Conservation (phyloP, 768 basidiomycete genomes). For the Galerina sulciceps region DNA sequence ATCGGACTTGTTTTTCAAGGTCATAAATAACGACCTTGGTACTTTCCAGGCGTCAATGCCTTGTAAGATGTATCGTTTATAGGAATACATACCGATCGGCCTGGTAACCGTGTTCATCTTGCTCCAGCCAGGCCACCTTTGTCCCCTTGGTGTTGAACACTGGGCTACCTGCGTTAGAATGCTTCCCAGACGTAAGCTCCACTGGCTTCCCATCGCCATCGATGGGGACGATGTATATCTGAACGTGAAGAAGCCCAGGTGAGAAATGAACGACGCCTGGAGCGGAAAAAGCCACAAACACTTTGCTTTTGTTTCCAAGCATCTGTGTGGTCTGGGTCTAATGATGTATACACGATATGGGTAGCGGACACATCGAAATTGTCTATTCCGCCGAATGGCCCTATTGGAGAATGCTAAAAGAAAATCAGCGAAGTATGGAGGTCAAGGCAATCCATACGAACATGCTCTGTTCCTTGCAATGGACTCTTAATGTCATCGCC, state of each 20-base stretch:
- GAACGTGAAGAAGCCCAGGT: background rate
- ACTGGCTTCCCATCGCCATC: conserved; percentile 49
- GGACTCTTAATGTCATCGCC: conserved; percentile 59
- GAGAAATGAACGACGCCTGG: background rate
- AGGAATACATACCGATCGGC: conserved; percentile 66
- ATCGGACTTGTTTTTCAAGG: conserved; percentile 63
- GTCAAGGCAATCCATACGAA: conserved; percentile 33
- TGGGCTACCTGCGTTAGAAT: conserved; percentile 83
- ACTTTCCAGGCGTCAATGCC: conserved; percentile 36
- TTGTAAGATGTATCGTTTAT: background rate
- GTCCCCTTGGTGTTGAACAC: conserved; percentile 68
- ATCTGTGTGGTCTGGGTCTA: conserved; percentile 77
- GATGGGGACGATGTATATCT: conserved; percentile 77
- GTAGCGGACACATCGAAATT: conserved; percentile 76
- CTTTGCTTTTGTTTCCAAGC: conserved; percentile 92
- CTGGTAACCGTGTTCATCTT: conserved; percentile 88
- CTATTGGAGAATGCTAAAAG: conserved; percentile 71
- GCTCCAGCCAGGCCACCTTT: conserved; percentile 87
- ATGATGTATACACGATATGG: conserved; percentile 82
- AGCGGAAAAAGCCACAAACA: conserved; percentile 37
- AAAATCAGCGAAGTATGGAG: background rate
- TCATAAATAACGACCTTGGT: conserved; percentile 83
- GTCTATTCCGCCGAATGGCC: conserved; percentile 83
- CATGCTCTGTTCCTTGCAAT: conserved; percentile 71
- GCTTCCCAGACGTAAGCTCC: conserved; percentile 81